Evolutionary conservation across 1,284 basidiomycete species (phyloP), one percentile per base, ranked within the genome.

Genomic region (Ustilago cynodontis): DNA sequence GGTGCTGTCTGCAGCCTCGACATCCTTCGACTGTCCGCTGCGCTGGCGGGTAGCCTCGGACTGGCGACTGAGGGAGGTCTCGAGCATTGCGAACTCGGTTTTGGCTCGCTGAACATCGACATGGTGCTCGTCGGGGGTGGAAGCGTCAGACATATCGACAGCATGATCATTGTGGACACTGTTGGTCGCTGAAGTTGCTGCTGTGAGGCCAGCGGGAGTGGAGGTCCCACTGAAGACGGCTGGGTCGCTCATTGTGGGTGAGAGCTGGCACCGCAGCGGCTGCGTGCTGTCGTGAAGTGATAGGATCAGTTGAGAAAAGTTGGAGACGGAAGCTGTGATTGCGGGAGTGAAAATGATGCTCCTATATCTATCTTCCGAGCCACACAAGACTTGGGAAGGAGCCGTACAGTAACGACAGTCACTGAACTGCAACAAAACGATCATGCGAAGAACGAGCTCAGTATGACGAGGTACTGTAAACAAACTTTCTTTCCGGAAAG

Each of bases 41-140:
- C 49, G 37, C n/a, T 63, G 70, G 10, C 56, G 59, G 26, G 60
- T 49, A 35, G 60, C 28, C 22, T 62, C 39, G 4, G 64, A 66
- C 33, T 72, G 70, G 1, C 65, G 56, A 39, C 65, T 72, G 47
- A 72, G 65, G 2, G 70, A 67, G 5, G 63, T 65, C 57, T 72
- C 54, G 33, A 72, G 61, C 58, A 41, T 57, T n/a, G 47, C 37
- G 26, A 72, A 72, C 43, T 72, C 60, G 49, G 52, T 50, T 47
- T 67, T 66, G 10, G 71, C 71, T 11, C 54, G 24, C 11, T 73
- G 56, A 16, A 73, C 62, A 37, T 73, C 59, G 45, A 73, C 65
- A 47, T 29, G 37, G 22, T 51, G 53, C 9, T 60, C 35, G 0
- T 24, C 14, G 8, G 60, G 55, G 11, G 13, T 31, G 18, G 52